These are phyloP conservation scores for Plasmodium relictum DNA, from an alignment of 169 alveolate species.

Conservation along the genomic window DNA sequence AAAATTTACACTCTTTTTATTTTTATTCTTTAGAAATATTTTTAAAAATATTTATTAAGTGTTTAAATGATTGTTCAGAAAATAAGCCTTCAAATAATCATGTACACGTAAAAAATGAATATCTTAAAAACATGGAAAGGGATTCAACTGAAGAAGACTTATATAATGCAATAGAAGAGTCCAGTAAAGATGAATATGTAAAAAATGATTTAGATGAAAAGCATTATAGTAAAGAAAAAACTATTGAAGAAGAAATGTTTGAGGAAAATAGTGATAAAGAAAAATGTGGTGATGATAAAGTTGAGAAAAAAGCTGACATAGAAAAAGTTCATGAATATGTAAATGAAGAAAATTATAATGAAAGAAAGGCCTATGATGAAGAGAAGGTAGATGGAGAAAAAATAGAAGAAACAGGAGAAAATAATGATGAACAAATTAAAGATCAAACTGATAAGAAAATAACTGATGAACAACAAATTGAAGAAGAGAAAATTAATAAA, in stretches of 20 bases:
- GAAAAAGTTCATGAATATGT: neutral
- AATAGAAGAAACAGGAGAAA: neutral
- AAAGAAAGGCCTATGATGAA: too few species aligned
- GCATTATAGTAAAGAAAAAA: neutral
- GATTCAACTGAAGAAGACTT: conserved; percentile 64
- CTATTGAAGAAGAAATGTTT: conserved; percentile 12
- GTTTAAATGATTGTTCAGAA: conserved; percentile 93
- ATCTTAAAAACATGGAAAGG: conserved; percentile 79
- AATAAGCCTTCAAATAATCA: conserved; percentile 72
- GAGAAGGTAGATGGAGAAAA: neutral
- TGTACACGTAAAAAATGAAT: conserved; percentile 66
- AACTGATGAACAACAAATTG: neutral
- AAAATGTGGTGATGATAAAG: neutral
- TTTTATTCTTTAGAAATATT: conserved; percentile 95
- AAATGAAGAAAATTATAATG: too few species aligned
- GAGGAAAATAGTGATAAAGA: neutral
- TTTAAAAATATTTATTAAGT: conserved; percentile 94
- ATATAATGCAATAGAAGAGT: conserved; percentile 59
- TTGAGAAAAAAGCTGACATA: neutral
- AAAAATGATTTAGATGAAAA: neutral
- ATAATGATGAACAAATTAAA: neutral
- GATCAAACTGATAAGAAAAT: neutral
- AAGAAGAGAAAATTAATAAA: neutral
- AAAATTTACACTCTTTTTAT: conserved; percentile 65
- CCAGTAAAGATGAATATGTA: neutral